Base-by-base conservation (phyloP, 768 basidiomycete species). In the Boletus rufocinnamomeus region DNA sequence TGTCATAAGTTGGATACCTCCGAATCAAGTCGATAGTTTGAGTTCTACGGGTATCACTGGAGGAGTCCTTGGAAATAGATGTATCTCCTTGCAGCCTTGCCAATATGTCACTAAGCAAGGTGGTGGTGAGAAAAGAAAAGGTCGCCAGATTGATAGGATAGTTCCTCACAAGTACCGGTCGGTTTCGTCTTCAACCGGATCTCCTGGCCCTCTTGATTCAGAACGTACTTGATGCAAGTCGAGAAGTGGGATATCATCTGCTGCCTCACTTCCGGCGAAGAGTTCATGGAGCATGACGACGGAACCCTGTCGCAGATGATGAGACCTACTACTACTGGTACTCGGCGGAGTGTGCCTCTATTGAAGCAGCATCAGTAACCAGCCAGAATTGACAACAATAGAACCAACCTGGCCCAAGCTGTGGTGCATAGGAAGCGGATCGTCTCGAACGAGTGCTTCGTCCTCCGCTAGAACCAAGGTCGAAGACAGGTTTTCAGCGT, bases 1-100 rank as follows among this genome's bases (percentile, higher is more conserved):
- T 90, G 73, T 98, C 95, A 67, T 91, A 98, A 3, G 87, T 82
- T 0, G 96, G 94, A 74, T 97, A 89, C 54, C 88, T 84, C 2
- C 82, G 84, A 62, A 97, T 96, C 71, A 96, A 94, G 62, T 95
- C 91, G 0, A 89, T 87, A 68, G 86, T 89, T 65, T 84, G 84
- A 9, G 89, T 91, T 8, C 85, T 82, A 21, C 82, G 61, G 21
- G 81, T 81, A 65, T 95, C 89, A 58, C 80, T 79, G 10, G 80
- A 67, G 9, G 80, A 67, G 45, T 86, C 83, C 60, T 86, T 84
- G 10, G 76, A 72, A 7, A 74, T 70, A 4, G 75, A 71, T 0
- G 72, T 60, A 13, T 85, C 84, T n/a, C 79, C 75, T 61, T 85
- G 85, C 46, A 89, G 75, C 13, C 84, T 77, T 17, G 87, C 85